These are phyloP conservation scores for Hydnomerulius pinastri DNA, from an alignment of 768 basidiomycete species.

Conservation along the genomic window DNA sequence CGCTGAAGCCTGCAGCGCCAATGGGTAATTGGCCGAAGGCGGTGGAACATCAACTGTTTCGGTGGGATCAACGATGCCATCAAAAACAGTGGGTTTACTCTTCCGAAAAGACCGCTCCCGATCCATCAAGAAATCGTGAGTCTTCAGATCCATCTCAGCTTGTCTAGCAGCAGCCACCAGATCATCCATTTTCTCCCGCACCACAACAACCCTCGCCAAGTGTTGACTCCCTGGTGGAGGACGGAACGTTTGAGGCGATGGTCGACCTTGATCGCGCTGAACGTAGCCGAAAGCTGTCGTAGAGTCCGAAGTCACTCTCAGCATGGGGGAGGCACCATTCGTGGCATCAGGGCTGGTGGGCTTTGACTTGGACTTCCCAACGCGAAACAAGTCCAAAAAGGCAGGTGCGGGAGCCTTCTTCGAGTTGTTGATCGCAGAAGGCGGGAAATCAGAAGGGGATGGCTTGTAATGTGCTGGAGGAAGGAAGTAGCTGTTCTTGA, in stretches of 20 bases:
- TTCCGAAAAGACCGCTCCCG: constrained; percentile 43
- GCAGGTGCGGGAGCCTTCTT: constrained; percentile 49
- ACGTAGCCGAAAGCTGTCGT: constrained; percentile 48
- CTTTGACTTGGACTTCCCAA: constrained; percentile 68
- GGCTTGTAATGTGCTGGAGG: constrained; percentile 88
- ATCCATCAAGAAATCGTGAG: constrained; percentile 49
- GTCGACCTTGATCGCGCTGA: constrained; percentile 39
- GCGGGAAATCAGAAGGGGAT: constrained; percentile 62
- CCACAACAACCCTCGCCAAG: constrained; percentile 72
- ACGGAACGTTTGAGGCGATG: constrained; percentile 38
- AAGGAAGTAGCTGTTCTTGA: constrained; percentile 87
- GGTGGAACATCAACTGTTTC: constrained; percentile 80
- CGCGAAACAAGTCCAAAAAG: constrained; percentile 73
- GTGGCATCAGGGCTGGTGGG: constrained; percentile 49
- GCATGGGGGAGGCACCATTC: constrained; percentile 44
- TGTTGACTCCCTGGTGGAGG: constrained; percentile 36
- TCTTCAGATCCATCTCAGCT: constrained; percentile 71
- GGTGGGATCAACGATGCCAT: constrained; percentile 78
- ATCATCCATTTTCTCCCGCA: constrained; percentile 80
- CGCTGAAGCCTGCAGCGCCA: constrained; percentile 75
- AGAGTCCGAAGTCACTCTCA: constrained; percentile 69
- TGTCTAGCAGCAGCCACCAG: constrained; percentile 70
- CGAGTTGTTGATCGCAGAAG: constrained; percentile 26
- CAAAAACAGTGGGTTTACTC: constrained; percentile 38
- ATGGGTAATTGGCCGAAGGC: constrained; percentile 66